phyloP scores from a whole-genome alignment of 331 rosid species.

The Spiraea crenata region DNA sequence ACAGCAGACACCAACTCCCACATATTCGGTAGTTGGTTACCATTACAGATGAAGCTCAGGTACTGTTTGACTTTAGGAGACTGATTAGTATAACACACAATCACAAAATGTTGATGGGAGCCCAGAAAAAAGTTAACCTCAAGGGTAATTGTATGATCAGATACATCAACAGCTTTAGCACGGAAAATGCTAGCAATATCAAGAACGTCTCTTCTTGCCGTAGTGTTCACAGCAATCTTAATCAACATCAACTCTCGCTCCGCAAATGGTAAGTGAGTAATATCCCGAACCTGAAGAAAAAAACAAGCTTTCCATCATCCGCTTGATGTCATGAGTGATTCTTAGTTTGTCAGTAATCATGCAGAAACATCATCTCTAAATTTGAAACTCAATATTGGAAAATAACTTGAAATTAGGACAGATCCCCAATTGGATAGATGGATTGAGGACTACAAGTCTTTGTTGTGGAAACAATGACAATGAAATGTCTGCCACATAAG shows the following conservation, averaged over 20 bases:
- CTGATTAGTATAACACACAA: slow-evolving; percentile 1
- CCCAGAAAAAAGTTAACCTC: slow-evolving; percentile 31
- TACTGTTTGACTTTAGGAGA: neutral
- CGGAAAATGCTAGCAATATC: slow-evolving; percentile 95
- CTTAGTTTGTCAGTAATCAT: neutral
- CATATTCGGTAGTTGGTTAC: neutral
- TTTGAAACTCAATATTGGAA: too few relatives aligned
- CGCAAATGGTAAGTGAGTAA: slow-evolving; percentile 82
- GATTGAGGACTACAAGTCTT: too few relatives aligned
- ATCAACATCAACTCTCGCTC: slow-evolving; percentile 94
- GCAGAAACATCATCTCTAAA: neutral
- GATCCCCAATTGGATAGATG: too few relatives aligned
- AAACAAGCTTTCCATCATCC: slow-evolving; percentile 15
- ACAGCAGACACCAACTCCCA: neutral
- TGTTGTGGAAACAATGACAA: too few relatives aligned
- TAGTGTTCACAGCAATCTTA: slow-evolving; percentile 86
- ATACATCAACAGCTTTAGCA: slow-evolving; percentile 91
- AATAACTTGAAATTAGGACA: too few relatives aligned
- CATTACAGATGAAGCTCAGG: slow-evolving; percentile 3
- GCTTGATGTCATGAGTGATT: neutral
- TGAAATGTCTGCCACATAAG: too few relatives aligned
- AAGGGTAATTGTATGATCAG: slow-evolving; percentile 86
- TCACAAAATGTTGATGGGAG: slow-evolving; percentile 4
- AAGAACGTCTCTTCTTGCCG: slow-evolving; percentile 93
- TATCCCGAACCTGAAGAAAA: slow-evolving; percentile 69